Percentiles rank a stretch among this genome's conserved stretches.
Conservation (phyloP, 345 rosid genomes). For the Ricinus communis region DNA sequence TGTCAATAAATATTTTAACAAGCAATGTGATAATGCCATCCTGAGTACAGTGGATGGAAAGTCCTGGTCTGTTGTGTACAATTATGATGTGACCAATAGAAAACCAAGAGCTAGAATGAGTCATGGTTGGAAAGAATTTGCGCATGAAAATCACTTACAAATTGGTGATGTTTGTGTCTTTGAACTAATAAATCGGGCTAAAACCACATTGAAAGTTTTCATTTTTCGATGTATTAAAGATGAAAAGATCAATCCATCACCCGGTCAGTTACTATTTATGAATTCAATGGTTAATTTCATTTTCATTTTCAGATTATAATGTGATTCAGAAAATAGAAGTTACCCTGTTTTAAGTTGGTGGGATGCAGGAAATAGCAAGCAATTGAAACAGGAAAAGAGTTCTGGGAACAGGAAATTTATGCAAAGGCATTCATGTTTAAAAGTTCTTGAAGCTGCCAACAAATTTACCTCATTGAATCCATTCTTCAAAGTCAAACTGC, state of each 20-base stretch:
- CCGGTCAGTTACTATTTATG: not conserved
- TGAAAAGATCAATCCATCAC: not conserved
- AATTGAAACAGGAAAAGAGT: not conserved
- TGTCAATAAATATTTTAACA: conserved; percentile 9
- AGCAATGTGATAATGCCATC: not conserved
- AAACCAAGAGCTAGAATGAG: not conserved
- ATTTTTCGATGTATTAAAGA: not conserved
- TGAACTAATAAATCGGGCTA: not conserved
- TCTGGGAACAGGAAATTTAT: not conserved
- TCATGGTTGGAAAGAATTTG: not conserved
- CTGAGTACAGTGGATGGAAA: conserved; percentile 6
- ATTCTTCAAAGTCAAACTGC: not conserved
- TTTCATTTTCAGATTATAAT: not conserved
- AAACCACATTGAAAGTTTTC: not conserved
- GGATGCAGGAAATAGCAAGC: not conserved
- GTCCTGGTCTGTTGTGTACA: conserved; percentile 6
- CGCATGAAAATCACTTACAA: not conserved
- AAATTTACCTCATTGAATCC: not conserved
- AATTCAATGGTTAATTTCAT: not conserved
- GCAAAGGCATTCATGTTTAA: not conserved
- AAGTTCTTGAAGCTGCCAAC: not conserved
- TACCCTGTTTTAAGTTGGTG: not conserved
- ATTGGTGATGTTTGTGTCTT: conserved; percentile 22
- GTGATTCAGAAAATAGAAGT: not conserved
- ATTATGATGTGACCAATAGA: too few species aligned